These are phyloP conservation scores for Rhodotorula paludigena DNA, from an alignment of 768 basidiomycete species.

Conservation along the genomic window DNA sequence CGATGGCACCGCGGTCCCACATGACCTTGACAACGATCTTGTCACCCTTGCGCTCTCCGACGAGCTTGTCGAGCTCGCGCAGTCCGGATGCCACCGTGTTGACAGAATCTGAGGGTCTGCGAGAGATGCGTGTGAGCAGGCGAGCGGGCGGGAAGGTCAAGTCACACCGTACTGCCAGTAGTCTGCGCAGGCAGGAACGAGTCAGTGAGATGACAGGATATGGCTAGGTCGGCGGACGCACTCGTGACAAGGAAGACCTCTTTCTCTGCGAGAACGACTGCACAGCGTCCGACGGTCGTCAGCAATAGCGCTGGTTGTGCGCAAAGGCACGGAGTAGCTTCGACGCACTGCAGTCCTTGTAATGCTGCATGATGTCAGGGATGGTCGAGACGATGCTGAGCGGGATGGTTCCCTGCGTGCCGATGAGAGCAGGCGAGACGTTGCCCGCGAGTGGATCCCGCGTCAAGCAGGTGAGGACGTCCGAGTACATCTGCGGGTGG, in stretches of 20 bases:
- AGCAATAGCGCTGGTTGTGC: neutral
- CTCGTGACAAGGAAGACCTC: constrained; percentile 68
- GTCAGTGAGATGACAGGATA: no score
- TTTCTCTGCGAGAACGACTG: constrained; percentile 59
- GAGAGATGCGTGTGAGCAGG: constrained; percentile 41
- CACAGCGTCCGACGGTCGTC: constrained; percentile 8
- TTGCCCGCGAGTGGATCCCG: constrained; percentile 57
- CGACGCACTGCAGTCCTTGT: constrained; percentile 51
- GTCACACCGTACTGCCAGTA: constrained; percentile 47
- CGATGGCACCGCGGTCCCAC: constrained; percentile 63
- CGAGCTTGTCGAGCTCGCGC: constrained; percentile 54
- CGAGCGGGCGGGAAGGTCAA: neutral
- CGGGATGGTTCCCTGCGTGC: constrained; percentile 60
- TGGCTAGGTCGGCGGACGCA: constrained; percentile 43
- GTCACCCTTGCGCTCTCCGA: constrained; percentile 51
- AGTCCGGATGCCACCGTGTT: constrained; percentile 56
- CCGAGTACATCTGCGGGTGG: constrained; percentile 56
- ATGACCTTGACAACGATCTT: constrained; percentile 63
- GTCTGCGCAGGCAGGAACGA: neutral
- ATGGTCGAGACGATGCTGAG: constrained; percentile 62
- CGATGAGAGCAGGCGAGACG: constrained; percentile 62
- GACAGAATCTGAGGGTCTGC: constrained; percentile 56
- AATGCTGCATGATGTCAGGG: constrained; percentile 69
- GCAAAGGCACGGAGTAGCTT: no score
- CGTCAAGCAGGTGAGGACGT: constrained; percentile 60